These are phyloP conservation scores for Silene latifolia DNA, from an alignment of 148 eudicot genomes.

Conservation along the genomic window DNA sequence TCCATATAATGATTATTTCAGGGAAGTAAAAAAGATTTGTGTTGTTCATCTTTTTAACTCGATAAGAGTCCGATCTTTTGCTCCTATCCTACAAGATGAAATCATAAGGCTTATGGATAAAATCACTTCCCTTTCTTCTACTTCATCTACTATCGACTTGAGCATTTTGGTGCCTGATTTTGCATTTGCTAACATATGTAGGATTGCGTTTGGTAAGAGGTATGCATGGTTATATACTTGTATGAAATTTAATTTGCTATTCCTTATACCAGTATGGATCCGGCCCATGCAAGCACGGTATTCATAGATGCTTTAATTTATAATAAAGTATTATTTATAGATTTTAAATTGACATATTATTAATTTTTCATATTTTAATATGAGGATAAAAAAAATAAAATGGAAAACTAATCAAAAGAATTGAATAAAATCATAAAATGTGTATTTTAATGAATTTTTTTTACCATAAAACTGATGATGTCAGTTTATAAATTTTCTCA, in stretches of 20 bases:
- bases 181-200: not conserved
- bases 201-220: conserved; percentile 12
- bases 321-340: no score
- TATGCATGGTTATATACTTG: not conserved
- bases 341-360: no score
- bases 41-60: conserved; percentile 28
- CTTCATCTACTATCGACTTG: not conserved
- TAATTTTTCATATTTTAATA: no score
- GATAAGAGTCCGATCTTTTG: conserved; percentile 23
- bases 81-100: conserved; percentile 23
- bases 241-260: not conserved
- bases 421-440: no score
- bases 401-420: no score
- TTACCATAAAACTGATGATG: no score
- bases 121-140: conserved; percentile 10
- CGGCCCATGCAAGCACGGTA: no score
- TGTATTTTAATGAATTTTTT: no score
- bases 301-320: no score
- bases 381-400: no score
- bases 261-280: no score
- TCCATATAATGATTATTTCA: conserved; percentile 20
- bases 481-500: no score
- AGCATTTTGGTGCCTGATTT: not conserved
- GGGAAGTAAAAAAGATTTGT: conserved; percentile 22
- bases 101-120: conserved; percentile 14